Base-by-base conservation (phyloP, 2,329 filamentous ascomycete species). In the Xylariaceae sp. region DNA sequence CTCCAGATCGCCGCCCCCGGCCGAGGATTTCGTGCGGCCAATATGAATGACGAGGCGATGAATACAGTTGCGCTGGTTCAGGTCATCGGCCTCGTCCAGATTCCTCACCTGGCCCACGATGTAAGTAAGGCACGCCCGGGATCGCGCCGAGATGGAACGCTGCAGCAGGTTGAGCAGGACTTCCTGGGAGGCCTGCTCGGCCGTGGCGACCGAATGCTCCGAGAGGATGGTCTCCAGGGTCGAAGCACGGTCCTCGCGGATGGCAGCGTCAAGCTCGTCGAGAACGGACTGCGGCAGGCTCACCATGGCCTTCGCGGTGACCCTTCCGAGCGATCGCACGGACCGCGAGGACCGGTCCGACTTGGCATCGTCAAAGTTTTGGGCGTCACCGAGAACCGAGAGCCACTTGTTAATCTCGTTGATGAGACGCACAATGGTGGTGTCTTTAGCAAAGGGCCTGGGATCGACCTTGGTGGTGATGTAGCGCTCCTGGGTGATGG, bases 21-120 rank as follows among this genome's bases (percentile, higher is more conserved):
- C 53, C 1, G 59, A 53, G 2, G 66, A 65, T 42, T 75, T 74
- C n/a, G 81, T 78, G 31, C 90, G 79, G 13, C 90, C 89, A 47
- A 95, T 93, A 14, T 89, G 81, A 39, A 96, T 93, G 26, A 98
- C 83, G 3, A 96, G 68, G 7, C 92, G 80, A 56, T 98, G 92
- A 31, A 98, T 77, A 55, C 87, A 92, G 55, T 95, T 98, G 10
- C 92, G 81, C 49, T 83, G 80, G 60, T 96, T 94, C 53, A 98
- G 87, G 52, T 96, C 92, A 46, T 94, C 85, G 3, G 83, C 75
- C 52, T 94, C 89, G 31, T 94, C 80, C 3, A 96, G 69, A 1
- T 75, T 79, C 28, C 77, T 72, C 32, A 92, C 70, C 26, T 78
- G 72, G 9, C 67, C 62, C 3, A 98, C 59, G 2, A 96, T 69